Evolutionary conservation across 768 basidiomycete genomes (phyloP), one percentile per base, ranked within the genome.

Genomic region (Amanita fuliginea): DNA sequence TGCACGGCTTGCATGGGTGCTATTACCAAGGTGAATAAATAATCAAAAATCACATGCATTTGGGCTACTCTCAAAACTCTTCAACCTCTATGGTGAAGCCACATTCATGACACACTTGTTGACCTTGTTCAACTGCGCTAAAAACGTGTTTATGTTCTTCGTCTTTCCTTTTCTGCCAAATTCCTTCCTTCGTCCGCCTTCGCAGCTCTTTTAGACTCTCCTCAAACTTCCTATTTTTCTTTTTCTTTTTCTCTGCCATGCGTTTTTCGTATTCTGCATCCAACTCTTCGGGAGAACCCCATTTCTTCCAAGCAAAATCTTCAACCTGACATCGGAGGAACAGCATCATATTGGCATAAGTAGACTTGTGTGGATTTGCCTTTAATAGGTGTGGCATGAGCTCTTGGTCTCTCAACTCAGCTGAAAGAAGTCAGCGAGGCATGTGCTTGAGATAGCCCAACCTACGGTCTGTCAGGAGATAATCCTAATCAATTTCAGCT

Each of bases 291-390:
- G 89, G 76, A 1, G 91, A 88, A 0, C 92, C 94, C 96, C 96
- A 99, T 66, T 99, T 99, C 62, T 88, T 83, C 86, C 85, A 96
- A 4, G 96, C 95, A 65, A 94, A 97, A 40, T 83, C 88, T 63
- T 99, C 96, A 1, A 96, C 90, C 63, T 98, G 95, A 59, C 72
- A 85, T 30, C 96, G 81, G 4, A 97, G 73, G 67, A 87, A 98
- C 18, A 99, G 75, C 96, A 98, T 98, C 96, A 98, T 98, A 71
- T 98, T 99, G 32, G 88, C 87, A 61, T 88, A 98, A 0, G 90
- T 94, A 9, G 92, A 86, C 55, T 88, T 86, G 69, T 96, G 93
- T 3, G 91, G 94, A 62, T 97, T 97, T 16, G 90, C 86, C 60
- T 94, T 91, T 51, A 98, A 74, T 21, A 95, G 71, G 64, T 99